Evolutionary conservation across 1,284 basidiomycete genomes (phyloP), one percentile per base, ranked within the genome.

Genomic region (Dichomitus squalens): DNA sequence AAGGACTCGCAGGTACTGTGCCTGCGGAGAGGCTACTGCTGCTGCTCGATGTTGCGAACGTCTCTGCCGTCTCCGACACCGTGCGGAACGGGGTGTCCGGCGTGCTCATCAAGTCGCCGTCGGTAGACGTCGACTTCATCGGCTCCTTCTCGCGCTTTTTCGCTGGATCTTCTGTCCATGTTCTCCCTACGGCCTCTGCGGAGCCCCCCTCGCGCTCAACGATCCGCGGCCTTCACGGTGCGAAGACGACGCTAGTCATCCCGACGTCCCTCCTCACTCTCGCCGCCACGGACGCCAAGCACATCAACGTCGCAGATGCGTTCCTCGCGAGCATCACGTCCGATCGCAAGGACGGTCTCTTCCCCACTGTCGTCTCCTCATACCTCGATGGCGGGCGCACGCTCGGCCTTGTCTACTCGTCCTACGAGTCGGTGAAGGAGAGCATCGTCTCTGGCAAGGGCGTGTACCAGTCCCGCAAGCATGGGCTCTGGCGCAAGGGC

Each of bases 351-450:
- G 97, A 99, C 71, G 94, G 93, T 18, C 84, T 99, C 41, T 96
- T 94, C 74, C 91, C 96, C 0, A 99, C 97, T 18, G 82, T 98
- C 52, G 92, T 99, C 40, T 86, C 88, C 20, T 89, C 92, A 2
- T 79, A 86, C 62, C 80, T 80, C n/a, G 82, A 86, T 61, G 84
- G 84, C 14, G 88, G 91, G 12, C 86, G 88, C 58, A 84, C 92
- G 1, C 85, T 99, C 18, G 97, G 97, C 18, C 85, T 99, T 53
- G 97, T 98, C 44, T 99, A 99, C 77, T 99, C 97, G n/a, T 99
- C 97, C 12, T 70, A 74, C 47, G 88, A 92, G 67, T 96, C 94
- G 3, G 83, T 99, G 63, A 85, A 84, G 59, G 92, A 96, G 72
- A 92, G 91, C 63, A 95, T 99, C 69, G 65, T 86, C 48, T 91